A percentile compares a stretch with the other conserved stretches of the same genome.
Conservation (phyloP, 2,329 filamentous ascomycete genomes). For the Ascochyta rabiei region DNA sequence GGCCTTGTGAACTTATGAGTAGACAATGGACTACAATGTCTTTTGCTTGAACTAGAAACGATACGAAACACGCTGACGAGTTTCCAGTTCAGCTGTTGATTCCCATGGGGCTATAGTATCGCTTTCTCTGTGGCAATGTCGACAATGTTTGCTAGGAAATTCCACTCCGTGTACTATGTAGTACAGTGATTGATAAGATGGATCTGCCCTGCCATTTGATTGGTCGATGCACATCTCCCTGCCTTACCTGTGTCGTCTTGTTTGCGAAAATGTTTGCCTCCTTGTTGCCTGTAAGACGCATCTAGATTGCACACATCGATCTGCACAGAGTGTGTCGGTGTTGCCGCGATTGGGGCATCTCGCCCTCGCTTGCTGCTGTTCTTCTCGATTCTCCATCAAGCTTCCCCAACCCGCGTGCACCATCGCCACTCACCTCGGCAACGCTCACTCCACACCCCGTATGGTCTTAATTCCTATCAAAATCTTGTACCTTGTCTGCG, state of each 20-base stretch:
- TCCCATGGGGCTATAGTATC: no score
- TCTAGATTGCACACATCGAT: not conserved
- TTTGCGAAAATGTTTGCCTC: not conserved
- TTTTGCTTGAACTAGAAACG: no score
- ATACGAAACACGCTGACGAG: no score
- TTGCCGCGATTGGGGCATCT: not conserved
- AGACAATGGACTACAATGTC: no score
- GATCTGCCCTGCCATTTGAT: not conserved
- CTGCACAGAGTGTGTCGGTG: not conserved
- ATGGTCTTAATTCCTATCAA: constrained; percentile 3
- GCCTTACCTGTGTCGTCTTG: not conserved
- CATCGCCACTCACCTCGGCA: constrained; percentile 11
- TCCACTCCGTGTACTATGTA: not conserved
- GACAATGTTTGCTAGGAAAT: not conserved
- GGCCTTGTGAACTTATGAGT: no score
- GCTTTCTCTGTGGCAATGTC: no score
- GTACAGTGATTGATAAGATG: constrained; percentile 1
- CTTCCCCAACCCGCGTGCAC: constrained; percentile 4
- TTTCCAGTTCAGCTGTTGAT: no score
- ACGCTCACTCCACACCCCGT: not conserved
- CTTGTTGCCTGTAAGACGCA: not conserved
- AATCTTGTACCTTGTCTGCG: constrained; percentile 6
- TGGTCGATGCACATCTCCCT: not conserved
- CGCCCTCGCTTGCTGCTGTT: not conserved
- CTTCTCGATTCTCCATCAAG: not conserved